A percentile compares a stretch with the other conserved stretches of the same genome.
phyloP scores from a whole-genome alignment of 441 rosid species.

The Gossypium schwendimanii region DNA sequence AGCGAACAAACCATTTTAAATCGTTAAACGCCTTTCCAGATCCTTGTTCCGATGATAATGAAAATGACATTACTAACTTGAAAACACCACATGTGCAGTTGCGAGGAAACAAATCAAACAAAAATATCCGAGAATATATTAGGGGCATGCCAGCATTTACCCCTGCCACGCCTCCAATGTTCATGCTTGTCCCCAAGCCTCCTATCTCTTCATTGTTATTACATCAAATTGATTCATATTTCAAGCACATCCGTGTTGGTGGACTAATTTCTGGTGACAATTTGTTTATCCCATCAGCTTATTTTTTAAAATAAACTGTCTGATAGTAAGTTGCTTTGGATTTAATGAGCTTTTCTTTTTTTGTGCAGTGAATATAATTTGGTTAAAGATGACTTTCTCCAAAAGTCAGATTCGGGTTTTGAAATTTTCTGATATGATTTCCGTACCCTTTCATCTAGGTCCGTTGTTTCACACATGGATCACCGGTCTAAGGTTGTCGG shows the following conservation, averaged over 20 bases:
- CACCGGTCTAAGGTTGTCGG: too few species aligned
- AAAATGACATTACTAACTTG: too few species aligned
- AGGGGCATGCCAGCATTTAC: slow-evolving; percentile 25
- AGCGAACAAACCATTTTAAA: too few species aligned
- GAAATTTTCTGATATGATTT: too few species aligned
- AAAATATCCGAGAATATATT: background rate
- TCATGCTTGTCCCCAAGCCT: slow-evolving; percentile 22
- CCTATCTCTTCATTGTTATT: slow-evolving; percentile 19
- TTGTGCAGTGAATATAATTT: slow-evolving; percentile 34
- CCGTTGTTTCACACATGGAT: too few species aligned
- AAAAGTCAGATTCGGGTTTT: too few species aligned
- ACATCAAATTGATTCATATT: slow-evolving; percentile 44
- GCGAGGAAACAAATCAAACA: too few species aligned
- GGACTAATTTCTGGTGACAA: background rate
- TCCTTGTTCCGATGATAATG: too few species aligned
- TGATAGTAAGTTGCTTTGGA: background rate
- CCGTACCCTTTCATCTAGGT: too few species aligned
- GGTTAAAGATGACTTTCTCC: slow-evolving; percentile 29
- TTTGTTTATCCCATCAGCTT: background rate
- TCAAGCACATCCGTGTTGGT: slow-evolving; percentile 23
- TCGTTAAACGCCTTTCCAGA: too few species aligned
- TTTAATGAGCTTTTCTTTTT: background rate
- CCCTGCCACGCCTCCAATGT: slow-evolving; percentile 21
- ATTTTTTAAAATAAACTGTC: background rate
- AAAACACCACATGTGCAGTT: too few species aligned